Conservation (phyloP, 140 eudicot genomes). For the Anethum foeniculum region DNA sequence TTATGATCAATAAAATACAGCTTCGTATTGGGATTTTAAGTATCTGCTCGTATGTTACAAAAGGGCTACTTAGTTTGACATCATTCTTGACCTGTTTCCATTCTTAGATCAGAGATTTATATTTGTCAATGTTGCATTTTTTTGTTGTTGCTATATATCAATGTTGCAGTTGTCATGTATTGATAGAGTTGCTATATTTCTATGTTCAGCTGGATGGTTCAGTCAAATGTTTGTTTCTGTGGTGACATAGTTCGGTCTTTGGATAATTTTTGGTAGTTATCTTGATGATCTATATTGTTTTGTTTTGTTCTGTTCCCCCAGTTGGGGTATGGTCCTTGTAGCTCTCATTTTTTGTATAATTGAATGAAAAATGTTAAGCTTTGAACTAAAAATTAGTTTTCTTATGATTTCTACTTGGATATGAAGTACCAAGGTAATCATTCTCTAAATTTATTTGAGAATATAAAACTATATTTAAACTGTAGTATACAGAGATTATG, state of each 20-base stretch:
- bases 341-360: too few species aligned
- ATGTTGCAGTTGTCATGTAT: too few species aligned
- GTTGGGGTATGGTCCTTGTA: too few species aligned
- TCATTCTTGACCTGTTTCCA: neutral
- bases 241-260: neutral
- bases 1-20: conserved; percentile 48
- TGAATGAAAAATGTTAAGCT: too few species aligned
- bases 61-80: neutral
- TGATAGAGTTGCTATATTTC: neutral
- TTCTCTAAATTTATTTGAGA: too few species aligned
- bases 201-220: neutral
- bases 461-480: too few species aligned
- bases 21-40: conserved; percentile 25
- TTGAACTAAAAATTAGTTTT: too few species aligned
- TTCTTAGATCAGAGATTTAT: neutral
- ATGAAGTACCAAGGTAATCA: too few species aligned
- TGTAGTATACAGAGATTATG: too few species aligned
- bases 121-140: neutral
- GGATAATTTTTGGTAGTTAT: neutral
- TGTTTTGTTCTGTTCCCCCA: neutral
- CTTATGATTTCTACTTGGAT: too few species aligned
- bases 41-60: neutral
- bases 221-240: neutral
- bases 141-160: neutral
- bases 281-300: neutral